Conservation (phyloP, 2,329 filamentous ascomycete genomes). For the Monilinia fructigena region DNA sequence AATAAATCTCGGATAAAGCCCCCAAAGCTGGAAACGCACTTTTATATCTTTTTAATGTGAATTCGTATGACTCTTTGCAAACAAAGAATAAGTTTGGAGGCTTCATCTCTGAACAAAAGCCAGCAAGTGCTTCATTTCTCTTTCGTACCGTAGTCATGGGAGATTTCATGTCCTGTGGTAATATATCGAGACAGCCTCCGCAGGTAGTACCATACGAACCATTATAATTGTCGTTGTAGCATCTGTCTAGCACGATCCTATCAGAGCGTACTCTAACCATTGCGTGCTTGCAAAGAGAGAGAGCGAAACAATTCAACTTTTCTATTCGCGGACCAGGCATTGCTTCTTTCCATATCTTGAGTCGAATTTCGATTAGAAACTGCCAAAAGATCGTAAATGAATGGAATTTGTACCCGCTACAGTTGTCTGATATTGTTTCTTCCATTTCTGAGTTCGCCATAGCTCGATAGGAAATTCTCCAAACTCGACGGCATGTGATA, state of each 20-base stretch:
- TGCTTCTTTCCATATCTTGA: not conserved
- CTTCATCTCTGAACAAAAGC: not conserved
- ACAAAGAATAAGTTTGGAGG: not conserved
- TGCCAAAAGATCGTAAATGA: not conserved
- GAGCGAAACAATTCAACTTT: not conserved
- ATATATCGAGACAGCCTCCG: not conserved
- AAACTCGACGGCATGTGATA: not conserved
- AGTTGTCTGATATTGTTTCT: not conserved
- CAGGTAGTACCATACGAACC: not conserved
- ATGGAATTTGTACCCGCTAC: not conserved
- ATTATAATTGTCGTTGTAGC: not conserved
- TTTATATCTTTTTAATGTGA: not conserved
- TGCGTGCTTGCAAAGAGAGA: conserved; percentile 2
- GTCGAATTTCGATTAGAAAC: not conserved
- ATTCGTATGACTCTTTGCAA: conserved; percentile 1
- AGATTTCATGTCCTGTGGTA: not conserved
- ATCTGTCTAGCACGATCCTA: not conserved
- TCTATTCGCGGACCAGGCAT: not conserved
- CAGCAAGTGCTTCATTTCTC: not conserved
- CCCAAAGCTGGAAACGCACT: conserved; percentile 2
- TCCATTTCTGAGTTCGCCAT: no score
- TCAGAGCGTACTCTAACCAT: conserved; percentile 15
- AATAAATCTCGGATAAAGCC: conserved; percentile 3
- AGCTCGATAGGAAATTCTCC: not conserved
- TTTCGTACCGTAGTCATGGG: not conserved